Base-by-base conservation (phyloP, 2,329 filamentous ascomycete species). In the Diaporthe nobilis region DNA sequence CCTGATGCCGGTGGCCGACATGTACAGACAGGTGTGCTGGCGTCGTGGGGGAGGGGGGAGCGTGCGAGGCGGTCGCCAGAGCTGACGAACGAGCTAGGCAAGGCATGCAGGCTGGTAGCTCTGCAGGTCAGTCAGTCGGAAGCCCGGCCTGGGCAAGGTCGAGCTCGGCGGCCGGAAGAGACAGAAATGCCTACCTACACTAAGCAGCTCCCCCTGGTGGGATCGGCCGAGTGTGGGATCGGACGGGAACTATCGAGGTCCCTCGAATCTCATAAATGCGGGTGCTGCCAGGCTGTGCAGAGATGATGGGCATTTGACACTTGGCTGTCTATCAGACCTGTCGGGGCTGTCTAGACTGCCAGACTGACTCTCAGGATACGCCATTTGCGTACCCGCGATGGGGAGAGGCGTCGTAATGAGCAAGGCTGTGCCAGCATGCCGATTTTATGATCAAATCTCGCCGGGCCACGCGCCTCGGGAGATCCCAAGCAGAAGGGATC, bases 341-440 rank as follows among this genome's bases (percentile, higher is more conserved):
- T 22, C 53, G 31, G 53, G 25, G 3, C 25, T 31, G 25, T 9
- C 20, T 39, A 34, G 37, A 15, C 57, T n/a, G 10, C 15, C 39
- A 22, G 60, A 22, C 25, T 28, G 60, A 12, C 28, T 20, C 7
- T 53, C 65, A 39, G 39, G 28, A 20, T 51, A 53, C 47, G 65
- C 25, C 20, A 22, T 49, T 67, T 67, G 28, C 34, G 65, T 68
- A 68, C 25, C 25, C 17, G 31, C 12, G 31, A 70, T 55, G 49
- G 22, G 63, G 25, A 67, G 70, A 65, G 71, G 71, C 63, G 74
- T 74, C 71, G 60, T 67, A 39, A 58, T 47, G 71, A 47, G 61
- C 55, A 70, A 63, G 71, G 71, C 74, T 57, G 74, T 70, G 55
- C 65, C 25, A 20, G 63, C 34, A 39, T 37, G 49, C 34, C 49